phyloP scores from a whole-genome alignment of 2,329 filamentous ascomycete genomes.

The Claviceps quebecensis region DNA sequence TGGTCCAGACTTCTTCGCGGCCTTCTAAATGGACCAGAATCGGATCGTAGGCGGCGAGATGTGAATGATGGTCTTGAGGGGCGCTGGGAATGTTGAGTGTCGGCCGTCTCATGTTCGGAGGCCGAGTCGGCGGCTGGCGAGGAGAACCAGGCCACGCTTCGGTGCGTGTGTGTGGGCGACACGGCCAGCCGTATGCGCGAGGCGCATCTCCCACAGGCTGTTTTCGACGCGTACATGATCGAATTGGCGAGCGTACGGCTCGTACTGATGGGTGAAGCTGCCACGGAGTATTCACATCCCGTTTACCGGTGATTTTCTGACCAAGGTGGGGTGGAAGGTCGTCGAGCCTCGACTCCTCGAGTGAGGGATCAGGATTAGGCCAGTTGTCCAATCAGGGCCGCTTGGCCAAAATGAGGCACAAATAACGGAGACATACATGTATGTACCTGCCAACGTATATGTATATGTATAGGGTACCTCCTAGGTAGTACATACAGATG shows the following conservation, averaged over 20 bases:
- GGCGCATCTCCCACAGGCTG: constrained; percentile 22
- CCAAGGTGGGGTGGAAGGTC: neutral
- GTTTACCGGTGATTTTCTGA: neutral
- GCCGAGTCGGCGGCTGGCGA: constrained; percentile 9
- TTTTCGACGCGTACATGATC: constrained; percentile 21
- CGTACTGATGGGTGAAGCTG: too few species aligned
- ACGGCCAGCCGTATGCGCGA: constrained; percentile 13
- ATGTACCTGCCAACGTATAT: too few species aligned
- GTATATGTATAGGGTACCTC: too few species aligned
- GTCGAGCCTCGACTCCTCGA: neutral
- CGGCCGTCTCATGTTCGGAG: neutral
- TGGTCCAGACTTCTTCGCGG: constrained; percentile 2
- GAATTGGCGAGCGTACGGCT: neutral
- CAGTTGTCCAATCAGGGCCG: neutral
- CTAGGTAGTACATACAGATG: too few species aligned
- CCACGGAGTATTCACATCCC: too few species aligned
- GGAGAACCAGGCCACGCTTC: constrained; percentile 11
- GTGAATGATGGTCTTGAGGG: neutral
- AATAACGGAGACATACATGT: neutral
- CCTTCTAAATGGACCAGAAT: neutral
- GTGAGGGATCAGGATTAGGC: neutral
- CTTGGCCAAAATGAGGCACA: neutral
- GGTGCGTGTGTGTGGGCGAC: neutral
- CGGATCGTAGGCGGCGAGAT: constrained; percentile 1
- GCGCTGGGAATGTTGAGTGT: neutral